Evolutionary conservation across 2,329 filamentous ascomycete genomes (phyloP).

Genomic region (Pseudogymnoascus sp.): DNA sequence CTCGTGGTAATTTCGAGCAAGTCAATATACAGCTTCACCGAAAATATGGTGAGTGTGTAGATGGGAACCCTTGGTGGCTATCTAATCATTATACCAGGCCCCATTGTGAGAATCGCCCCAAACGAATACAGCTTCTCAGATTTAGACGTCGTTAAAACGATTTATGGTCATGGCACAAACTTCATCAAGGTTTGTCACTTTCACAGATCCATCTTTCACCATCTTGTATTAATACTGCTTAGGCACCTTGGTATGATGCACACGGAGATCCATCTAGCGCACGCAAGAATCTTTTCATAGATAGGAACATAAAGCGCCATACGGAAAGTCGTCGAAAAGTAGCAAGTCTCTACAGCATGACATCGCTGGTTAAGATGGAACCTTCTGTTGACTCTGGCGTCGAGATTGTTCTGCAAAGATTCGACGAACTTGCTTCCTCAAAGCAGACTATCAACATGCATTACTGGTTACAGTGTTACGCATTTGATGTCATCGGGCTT

Average conservation of each 20-base stretch:
- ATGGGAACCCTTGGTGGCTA: background rate
- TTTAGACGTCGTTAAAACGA: slow-evolving; percentile 31
- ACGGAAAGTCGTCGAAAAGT: slow-evolving; percentile 32
- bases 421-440: slow-evolving; percentile 29
- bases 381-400: slow-evolving; percentile 38
- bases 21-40: slow-evolving; percentile 33
- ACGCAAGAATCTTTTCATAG: slow-evolving; percentile 24
- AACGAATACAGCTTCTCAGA: slow-evolving; percentile 39
- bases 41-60: slow-evolving; percentile 28
- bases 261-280: slow-evolving; percentile 17
- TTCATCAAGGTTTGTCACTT: slow-evolving; percentile 29
- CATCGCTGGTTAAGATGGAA: slow-evolving; percentile 38
- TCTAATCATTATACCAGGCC: slow-evolving; percentile 18
- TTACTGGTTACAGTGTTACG: slow-evolving; percentile 37
- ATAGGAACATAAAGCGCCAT: slow-evolving; percentile 31
- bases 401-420: slow-evolving; percentile 30
- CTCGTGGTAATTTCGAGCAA: slow-evolving; percentile 31
- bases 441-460: slow-evolving; percentile 30
- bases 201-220: background rate
- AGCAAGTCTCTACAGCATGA: slow-evolving; percentile 38
- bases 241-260: slow-evolving; percentile 18
- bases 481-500: slow-evolving; percentile 40
- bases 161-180: slow-evolving; percentile 34
- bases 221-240: background rate
- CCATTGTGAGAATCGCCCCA: slow-evolving; percentile 39